These are phyloP conservation scores for Kodamaea suecica DNA, from an alignment of 1,139 yeast species.

Conservation along the genomic window DNA sequence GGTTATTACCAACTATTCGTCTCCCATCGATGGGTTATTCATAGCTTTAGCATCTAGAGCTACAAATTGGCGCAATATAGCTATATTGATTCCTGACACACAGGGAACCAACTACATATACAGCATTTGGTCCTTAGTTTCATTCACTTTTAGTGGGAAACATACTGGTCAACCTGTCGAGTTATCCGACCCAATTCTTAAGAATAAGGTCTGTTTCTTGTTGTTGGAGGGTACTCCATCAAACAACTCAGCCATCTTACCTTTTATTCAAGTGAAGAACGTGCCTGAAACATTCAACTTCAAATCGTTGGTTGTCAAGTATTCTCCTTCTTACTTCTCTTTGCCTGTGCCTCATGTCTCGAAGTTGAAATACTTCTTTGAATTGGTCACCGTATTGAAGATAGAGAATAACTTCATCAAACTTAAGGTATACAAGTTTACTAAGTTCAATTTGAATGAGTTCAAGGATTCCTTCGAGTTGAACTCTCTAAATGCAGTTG, in stretches of 20 bases:
- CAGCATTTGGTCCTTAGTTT: conserved; percentile 34
- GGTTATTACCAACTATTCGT: conserved; percentile 50
- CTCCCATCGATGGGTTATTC: conserved; percentile 53
- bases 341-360: conserved; percentile 32
- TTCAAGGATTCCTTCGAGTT: conserved; percentile 28
- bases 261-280: conserved; percentile 27
- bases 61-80: conserved; percentile 25
- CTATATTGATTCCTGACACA: conserved; percentile 44
- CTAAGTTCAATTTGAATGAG: conserved; percentile 16
- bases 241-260: conserved; percentile 58
- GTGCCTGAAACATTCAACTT: conserved; percentile 23
- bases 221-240: conserved; percentile 71
- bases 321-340: conserved; percentile 34
- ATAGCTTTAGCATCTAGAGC: conserved; percentile 29
- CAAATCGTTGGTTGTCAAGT: conserved; percentile 44
- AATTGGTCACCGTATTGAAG: conserved; percentile 23
- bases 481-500: conserved; percentile 29
- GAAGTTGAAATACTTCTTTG: conserved; percentile 22
- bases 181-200: conserved; percentile 15
- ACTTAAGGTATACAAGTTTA: conserved; percentile 26
- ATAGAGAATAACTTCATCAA: conserved; percentile 19
- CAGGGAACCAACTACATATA: conserved; percentile 35
- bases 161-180: conserved; percentile 16
- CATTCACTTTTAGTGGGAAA: conserved; percentile 25
- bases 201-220: conserved; percentile 41